Conservation (phyloP, 352 stramenopile species). For the Globisporangium orthogonon region DNA sequence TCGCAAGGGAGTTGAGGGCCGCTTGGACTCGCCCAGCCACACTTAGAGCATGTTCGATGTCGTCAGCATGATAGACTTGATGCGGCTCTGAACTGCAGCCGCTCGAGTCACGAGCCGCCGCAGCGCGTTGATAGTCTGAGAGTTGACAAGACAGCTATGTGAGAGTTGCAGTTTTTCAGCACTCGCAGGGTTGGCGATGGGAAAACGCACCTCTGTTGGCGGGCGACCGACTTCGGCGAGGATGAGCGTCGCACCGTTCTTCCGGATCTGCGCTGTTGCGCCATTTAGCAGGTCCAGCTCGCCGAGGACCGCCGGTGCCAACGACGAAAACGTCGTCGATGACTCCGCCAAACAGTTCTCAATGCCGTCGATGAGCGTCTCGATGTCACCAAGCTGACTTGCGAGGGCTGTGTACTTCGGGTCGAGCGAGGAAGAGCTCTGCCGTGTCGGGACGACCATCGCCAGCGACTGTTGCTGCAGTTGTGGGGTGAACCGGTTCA, state of each 20-base stretch:
- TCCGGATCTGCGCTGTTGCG: conserved; percentile 63
- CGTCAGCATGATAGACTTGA: conserved; percentile 29
- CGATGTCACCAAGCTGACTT: conserved; percentile 48
- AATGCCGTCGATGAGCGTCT: conserved; percentile 53
- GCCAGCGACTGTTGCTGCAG: conserved; percentile 5
- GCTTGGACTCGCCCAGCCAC: conserved; percentile 2
- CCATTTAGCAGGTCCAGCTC: conserved; percentile 52
- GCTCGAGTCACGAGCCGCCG: conserved; percentile 48
- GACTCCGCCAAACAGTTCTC: conserved; percentile 30
- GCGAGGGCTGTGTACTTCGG: conserved; percentile 30
- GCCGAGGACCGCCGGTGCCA: conserved; percentile 30
- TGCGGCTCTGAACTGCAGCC: conserved; percentile 40
- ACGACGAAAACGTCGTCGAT: conserved; percentile 30
- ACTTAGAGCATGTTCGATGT: conserved; percentile 13
- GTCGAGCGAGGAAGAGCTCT: conserved; percentile 9
- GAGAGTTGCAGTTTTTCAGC: neutral
- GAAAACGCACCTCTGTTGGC: conserved; percentile 24
- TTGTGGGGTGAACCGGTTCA: neutral
- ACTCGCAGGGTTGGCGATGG: neutral
- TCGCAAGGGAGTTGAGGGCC: neutral
- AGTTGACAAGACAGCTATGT: neutral
- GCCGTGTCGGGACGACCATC: conserved; percentile 12
- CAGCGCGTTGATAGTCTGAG: conserved; percentile 29
- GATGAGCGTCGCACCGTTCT: conserved; percentile 55
- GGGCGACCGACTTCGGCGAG: conserved; percentile 40